phyloP scores from a whole-genome alignment of 495 filamentous ascomycete genomes.

The Melanomma pulvis-pyrius region DNA sequence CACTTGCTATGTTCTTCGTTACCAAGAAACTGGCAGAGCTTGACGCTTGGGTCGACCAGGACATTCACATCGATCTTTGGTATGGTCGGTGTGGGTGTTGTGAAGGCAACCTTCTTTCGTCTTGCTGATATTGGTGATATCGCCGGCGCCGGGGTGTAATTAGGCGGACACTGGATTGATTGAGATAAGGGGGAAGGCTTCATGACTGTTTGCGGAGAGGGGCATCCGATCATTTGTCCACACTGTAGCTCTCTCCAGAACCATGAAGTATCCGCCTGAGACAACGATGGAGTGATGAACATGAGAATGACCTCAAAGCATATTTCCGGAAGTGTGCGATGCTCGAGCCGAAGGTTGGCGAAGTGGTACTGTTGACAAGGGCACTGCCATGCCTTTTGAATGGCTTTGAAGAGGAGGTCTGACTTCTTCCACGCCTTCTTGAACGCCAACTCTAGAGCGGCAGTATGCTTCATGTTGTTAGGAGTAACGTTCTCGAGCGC shows the following conservation, averaged over 20 bases:
- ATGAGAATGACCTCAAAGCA: constrained; percentile 29
- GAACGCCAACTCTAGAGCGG: constrained; percentile 12
- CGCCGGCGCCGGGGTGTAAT: background rate
- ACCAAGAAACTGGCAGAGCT: constrained; percentile 15
- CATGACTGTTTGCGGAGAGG: background rate
- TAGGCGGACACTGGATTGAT: background rate
- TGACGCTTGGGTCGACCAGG: background rate
- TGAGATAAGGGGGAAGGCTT: background rate
- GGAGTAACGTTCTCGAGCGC: constrained; percentile 2
- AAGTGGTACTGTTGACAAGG: constrained; percentile 38
- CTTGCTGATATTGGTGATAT: background rate
- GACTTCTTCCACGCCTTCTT: constrained; percentile 16
- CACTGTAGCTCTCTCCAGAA: constrained; percentile 22
- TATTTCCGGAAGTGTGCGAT: constrained; percentile 35
- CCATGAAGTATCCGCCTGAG: constrained; percentile 3
- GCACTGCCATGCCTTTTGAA: constrained; percentile 43
- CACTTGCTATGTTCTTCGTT: background rate
- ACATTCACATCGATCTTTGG: constrained; percentile 9
- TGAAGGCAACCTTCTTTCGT: constrained; percentile 17
- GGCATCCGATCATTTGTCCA: constrained; percentile 9
- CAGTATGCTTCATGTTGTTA: background rate
- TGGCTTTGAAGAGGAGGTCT: constrained; percentile 42
- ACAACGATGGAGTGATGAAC: constrained; percentile 11
- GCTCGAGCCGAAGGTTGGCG: constrained; percentile 41
- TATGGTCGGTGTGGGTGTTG: background rate